Evolutionary conservation across 768 basidiomycete species (phyloP).

Genomic region (Russula foetens): DNA sequence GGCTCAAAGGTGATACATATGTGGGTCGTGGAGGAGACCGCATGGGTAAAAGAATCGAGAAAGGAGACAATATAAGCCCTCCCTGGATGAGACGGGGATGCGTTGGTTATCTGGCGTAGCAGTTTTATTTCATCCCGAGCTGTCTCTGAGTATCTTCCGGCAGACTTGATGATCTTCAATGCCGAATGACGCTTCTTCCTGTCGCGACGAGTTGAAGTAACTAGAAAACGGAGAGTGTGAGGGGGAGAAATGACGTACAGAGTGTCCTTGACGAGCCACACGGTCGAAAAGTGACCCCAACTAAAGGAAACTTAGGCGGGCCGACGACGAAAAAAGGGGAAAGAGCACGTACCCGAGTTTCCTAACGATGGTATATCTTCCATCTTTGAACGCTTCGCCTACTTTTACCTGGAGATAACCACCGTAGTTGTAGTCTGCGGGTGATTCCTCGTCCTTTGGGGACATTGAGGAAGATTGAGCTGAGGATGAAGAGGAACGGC

Average conservation of each 20-base stretch:
- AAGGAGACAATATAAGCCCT: slow-evolving; percentile 78
- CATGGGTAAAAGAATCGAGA: slow-evolving; percentile 82
- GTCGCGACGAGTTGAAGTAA: neutral
- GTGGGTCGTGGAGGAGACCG: slow-evolving; percentile 36
- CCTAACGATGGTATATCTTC: slow-evolving; percentile 76
- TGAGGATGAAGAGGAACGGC: slow-evolving; percentile 21
- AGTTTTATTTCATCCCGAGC: slow-evolving; percentile 96
- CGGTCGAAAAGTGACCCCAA: slow-evolving; percentile 95
- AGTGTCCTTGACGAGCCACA: slow-evolving; percentile 80
- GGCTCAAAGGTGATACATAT: slow-evolving; percentile 91
- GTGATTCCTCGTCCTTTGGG: slow-evolving; percentile 72
- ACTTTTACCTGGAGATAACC: slow-evolving; percentile 61
- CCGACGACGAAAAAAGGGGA: neutral
- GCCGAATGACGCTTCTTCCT: slow-evolving; percentile 77
- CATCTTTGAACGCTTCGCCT: slow-evolving; percentile 74
- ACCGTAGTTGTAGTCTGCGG: slow-evolving; percentile 76
- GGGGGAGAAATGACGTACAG: slow-evolving; percentile 40
- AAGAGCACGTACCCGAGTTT: slow-evolving; percentile 73
- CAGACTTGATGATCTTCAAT: slow-evolving; percentile 93
- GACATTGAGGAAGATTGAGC: slow-evolving; percentile 44
- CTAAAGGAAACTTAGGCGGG: slow-evolving; percentile 31
- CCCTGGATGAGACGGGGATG: slow-evolving; percentile 72
- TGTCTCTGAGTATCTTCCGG: slow-evolving; percentile 91
- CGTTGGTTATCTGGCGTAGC: slow-evolving; percentile 61
- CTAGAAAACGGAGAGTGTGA: neutral